phyloP scores from a whole-genome alignment of 345 rosid genomes.

The Cardamine occulta region DNA sequence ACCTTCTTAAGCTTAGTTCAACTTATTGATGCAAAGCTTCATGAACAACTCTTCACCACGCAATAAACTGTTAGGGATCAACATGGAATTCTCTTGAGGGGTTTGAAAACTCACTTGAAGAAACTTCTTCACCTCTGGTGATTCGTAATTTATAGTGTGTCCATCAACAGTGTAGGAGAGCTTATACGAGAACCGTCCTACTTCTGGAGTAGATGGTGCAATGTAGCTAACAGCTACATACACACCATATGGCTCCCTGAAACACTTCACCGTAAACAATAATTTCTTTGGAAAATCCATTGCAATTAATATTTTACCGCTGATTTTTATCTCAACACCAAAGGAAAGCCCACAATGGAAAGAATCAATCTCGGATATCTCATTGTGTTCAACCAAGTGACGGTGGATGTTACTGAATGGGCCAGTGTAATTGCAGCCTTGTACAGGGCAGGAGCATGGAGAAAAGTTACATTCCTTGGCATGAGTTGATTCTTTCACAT shows the following conservation, averaged over 20 bases:
- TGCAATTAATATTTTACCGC: neutral
- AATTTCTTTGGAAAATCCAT: too few species aligned
- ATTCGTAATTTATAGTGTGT: neutral
- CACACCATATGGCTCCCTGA: neutral
- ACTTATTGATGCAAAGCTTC: neutral
- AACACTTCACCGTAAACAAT: neutral
- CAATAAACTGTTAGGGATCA: slow-evolving; percentile 1
- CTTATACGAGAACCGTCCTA: neutral
- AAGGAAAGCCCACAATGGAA: neutral
- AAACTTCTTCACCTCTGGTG: neutral
- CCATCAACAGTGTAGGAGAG: neutral
- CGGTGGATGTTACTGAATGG: slow-evolving; percentile 22
- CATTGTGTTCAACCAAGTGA: slow-evolving; percentile 18
- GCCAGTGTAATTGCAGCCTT: slow-evolving; percentile 35
- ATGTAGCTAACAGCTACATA: slow-evolving; percentile 1
- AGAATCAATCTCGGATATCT: neutral
- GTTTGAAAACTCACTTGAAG: neutral
- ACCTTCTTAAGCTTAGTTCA: neutral
- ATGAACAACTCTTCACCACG: neutral
- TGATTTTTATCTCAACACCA: neutral
- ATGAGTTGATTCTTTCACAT: slow-evolving; percentile 41
- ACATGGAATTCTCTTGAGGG: neutral
- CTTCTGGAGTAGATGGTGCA: neutral
- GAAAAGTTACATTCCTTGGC: slow-evolving; percentile 42
- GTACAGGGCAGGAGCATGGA: slow-evolving; percentile 51